Percentiles rank a stretch among this genome's conserved stretches.
Evolutionary conservation across 2,329 filamentous ascomycete genomes (phyloP).

Genomic region (Cercospora zeae-maydis): DNA sequence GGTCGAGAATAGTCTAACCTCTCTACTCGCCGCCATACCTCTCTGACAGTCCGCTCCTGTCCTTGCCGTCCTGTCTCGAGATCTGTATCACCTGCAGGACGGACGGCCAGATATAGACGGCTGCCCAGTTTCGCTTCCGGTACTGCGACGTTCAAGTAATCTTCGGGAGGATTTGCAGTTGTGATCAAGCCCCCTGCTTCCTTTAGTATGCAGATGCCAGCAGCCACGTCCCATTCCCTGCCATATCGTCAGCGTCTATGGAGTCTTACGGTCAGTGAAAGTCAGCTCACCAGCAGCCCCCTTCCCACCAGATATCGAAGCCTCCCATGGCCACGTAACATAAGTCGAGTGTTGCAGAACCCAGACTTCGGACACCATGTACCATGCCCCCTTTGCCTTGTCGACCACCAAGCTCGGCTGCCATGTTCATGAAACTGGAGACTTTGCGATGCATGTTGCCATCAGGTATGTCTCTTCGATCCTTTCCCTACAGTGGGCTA

Average conservation of each 20-base stretch:
- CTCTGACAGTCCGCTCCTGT: constrained; percentile 67
- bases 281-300: constrained; percentile 46
- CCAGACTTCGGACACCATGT: constrained; percentile 68
- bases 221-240: constrained; percentile 72
- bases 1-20: constrained; percentile 65
- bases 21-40: constrained; percentile 68
- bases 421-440: constrained; percentile 72
- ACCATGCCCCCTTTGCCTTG: constrained; percentile 73
- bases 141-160: constrained; percentile 55
- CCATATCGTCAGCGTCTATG: constrained; percentile 9
- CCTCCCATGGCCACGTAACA: constrained; percentile 70
- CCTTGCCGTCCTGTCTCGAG: constrained; percentile 62
- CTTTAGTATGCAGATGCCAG: constrained; percentile 67
- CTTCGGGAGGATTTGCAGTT: constrained; percentile 65
- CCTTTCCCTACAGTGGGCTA: constrained; percentile 55
- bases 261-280: background rate
- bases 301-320: constrained; percentile 81
- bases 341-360: constrained; percentile 69
- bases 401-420: constrained; percentile 60
- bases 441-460: constrained; percentile 70
- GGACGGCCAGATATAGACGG: constrained; percentile 67
- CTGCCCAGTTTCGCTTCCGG: constrained; percentile 61
- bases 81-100: constrained; percentile 60
- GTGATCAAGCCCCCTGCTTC: constrained; percentile 73
- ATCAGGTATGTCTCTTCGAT: constrained; percentile 61